Base-by-base conservation (phyloP, 352 stramenopile species). In the Halophytophthora polymorphica region DNA sequence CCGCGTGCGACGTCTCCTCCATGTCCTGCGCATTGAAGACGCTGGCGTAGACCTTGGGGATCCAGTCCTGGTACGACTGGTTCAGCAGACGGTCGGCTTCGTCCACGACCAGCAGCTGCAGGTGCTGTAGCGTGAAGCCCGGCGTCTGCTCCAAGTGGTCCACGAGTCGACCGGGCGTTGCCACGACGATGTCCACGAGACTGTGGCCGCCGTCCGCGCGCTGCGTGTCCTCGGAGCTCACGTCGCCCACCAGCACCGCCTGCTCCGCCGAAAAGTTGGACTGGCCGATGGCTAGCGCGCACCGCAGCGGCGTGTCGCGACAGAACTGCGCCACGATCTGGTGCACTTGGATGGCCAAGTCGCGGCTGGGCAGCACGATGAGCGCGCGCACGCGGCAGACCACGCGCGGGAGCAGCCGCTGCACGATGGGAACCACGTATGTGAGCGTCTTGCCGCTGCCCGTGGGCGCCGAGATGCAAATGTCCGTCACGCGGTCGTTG, bases 31-130 rank as follows among this genome's bases (percentile, higher is more conserved):
- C 74, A 41, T 78, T 76, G 51, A 90, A 94, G 40, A 92, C 79
- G 62, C 79, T 91, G 19, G 73, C 74, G 47, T 94, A 92, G 19
- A 99, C 86, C 64, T 96, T 93, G 12, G 77, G 61, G 41, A 99
- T 96, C 95, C 95, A 99, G 73, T 98, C 94, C 61, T 99, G 94
- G 70, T 99, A 99, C 45, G 83, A 92, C 73, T 99, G 94, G 59
- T 95, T 98, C 46, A 99, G 61, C 44, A 99, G 73, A 17, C 96
- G 76, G 69, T 99, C 97, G 0, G 95, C 96, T 73, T 99, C 97
- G 56, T 99, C 97, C 25, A 99, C 86, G 2, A 99, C 92, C 37
- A 99, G 78, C 60, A 97, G 98, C 64, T 93, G 76, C 44, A 99
- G 69, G 64, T 99, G 95, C 58, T 98, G 90, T 51, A 99, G 69